Evolutionary conservation across 2,329 filamentous ascomycete species (phyloP).

Genomic region (Myriosclerotinia duriaeana): DNA sequence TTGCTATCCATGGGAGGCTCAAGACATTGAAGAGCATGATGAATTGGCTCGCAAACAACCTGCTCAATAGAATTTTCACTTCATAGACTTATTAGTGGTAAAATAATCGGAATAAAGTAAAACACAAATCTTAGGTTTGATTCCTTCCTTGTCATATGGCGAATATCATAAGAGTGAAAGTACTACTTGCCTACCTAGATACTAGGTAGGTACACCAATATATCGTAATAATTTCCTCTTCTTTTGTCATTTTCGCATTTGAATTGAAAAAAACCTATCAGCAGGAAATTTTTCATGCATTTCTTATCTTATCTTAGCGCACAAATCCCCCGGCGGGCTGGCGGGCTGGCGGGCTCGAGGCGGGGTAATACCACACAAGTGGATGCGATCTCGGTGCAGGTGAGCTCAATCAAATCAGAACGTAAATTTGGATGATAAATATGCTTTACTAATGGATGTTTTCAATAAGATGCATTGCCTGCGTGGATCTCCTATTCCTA

Average conservation of each 20-base stretch:
- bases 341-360: background rate
- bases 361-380: conserved; percentile 3
- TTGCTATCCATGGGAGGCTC: conserved; percentile 98
- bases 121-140: background rate
- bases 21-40: conserved; percentile 91
- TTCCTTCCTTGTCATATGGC: background rate
- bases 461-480: background rate
- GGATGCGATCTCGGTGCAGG: conserved; percentile 5
- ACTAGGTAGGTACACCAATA: background rate
- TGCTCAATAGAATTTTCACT: conserved; percentile 24
- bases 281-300: conserved; percentile 8
- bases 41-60: conserved; percentile 51
- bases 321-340: background rate
- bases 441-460: background rate
- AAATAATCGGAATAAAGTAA: background rate
- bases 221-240: background rate
- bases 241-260: background rate
- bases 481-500: background rate
- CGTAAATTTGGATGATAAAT: conserved; percentile 11
- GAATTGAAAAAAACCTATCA: background rate
- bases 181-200: background rate
- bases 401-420: background rate
- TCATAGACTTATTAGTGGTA: background rate
- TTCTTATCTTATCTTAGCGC: conserved; percentile 20
- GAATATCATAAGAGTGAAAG: background rate